A percentile compares a stretch with the other conserved stretches of the same genome.
Evolutionary conservation across 208 protist genomes (phyloP).

Genomic region (Porcisia hertigi): DNA sequence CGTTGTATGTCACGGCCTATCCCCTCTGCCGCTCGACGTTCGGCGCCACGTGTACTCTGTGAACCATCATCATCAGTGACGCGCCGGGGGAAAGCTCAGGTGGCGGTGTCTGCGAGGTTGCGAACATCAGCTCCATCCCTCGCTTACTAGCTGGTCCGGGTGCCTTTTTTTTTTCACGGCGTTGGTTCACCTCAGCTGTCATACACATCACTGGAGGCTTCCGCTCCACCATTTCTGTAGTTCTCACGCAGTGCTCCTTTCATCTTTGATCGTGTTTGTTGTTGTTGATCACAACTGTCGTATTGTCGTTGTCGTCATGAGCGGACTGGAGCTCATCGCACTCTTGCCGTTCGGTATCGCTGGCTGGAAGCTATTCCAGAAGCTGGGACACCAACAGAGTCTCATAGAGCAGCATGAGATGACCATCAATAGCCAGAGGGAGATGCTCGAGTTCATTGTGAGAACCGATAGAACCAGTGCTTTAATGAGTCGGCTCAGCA

Average conservation of each 20-base stretch:
- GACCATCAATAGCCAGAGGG: conserved; percentile 58
- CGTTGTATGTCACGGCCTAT: background rate
- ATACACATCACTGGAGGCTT: background rate
- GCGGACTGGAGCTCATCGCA: conserved; percentile 36
- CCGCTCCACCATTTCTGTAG: background rate
- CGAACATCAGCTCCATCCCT: background rate
- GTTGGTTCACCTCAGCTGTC: background rate
- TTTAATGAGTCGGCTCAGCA: conserved; percentile 9
- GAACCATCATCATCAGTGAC: too few relatives aligned
- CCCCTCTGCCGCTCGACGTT: too few relatives aligned
- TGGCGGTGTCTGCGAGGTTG: background rate
- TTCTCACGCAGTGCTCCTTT: background rate
- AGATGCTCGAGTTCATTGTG: conserved; percentile 53
- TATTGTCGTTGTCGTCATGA: conserved; percentile 25
- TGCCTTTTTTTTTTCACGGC: background rate
- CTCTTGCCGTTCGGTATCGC: conserved; percentile 59
- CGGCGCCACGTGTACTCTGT: background rate
- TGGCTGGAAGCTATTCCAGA: conserved; percentile 55
- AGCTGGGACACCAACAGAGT: conserved; percentile 53
- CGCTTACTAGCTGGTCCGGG: background rate
- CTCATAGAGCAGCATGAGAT: conserved; percentile 65
- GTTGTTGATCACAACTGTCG: too few relatives aligned
- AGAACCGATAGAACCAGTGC: background rate
- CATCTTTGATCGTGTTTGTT: background rate
- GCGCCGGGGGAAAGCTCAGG: background rate